Conservation (phyloP, 106 monocot genomes). For the Allium fistulosum region DNA sequence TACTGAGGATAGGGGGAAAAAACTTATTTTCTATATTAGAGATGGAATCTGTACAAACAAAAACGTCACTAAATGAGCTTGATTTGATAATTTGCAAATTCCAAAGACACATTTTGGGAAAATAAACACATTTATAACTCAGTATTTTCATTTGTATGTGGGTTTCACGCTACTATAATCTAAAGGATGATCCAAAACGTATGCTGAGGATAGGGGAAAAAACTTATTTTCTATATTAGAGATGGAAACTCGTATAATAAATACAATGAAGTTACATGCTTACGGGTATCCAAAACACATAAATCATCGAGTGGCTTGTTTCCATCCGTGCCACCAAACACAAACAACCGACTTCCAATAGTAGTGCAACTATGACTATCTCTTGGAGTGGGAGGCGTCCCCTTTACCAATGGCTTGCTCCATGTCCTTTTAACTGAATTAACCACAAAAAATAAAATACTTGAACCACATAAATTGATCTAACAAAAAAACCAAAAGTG, state of each 20-base stretch:
- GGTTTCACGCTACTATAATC: no score
- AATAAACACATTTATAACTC: no score
- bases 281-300: constrained; percentile 68
- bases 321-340: constrained; percentile 90
- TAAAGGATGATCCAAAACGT: not conserved
- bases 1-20: not conserved
- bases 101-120: no score
- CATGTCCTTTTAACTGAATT: constrained; percentile 50
- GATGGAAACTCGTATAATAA: not conserved
- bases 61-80: no score
- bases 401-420: constrained; percentile 76
- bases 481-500: not conserved
- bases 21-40: not conserved
- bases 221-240: not conserved
- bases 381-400: constrained; percentile 71
- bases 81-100: no score
- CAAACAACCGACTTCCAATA: constrained; percentile 59
- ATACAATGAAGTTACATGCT: constrained; percentile 7
- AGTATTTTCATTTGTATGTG: no score
- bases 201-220: not conserved
- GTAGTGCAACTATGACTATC: constrained; percentile 82
- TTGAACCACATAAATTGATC: not conserved
- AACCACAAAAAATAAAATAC: not conserved
- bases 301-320: constrained; percentile 59
- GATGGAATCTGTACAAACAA: not conserved